Base-by-base conservation (phyloP, 78 protist genomes). In the Pigoraptor vietnamica region DNA sequence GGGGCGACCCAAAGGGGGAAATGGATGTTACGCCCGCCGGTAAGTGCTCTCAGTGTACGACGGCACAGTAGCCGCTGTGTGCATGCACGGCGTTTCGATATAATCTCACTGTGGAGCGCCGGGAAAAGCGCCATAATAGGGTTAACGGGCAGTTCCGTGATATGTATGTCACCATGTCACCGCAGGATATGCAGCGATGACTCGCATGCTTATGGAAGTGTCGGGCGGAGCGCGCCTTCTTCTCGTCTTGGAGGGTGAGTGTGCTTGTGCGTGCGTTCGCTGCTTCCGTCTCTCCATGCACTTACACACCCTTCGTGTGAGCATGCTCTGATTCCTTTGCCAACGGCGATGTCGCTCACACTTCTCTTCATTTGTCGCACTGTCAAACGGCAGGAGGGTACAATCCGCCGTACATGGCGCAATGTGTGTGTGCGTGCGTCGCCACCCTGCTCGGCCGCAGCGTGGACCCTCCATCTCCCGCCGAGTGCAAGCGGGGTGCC, bases 1-100 rank as follows among this genome's bases (percentile, higher is more conserved):
- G 48, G 37, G 97, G 94, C 6, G 95, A 93, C 81, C 95, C 84
- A 10, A 36, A 81, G 25, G 95, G 93, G 0, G 91, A 91, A 1
- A 86, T 83, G 91, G 33, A 24, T 55, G 87, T 93, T 48, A 33
- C 93, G 6, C 93, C 91, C 0, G 36, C 38, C 0, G 56, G 55
- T 39, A 0, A 24, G 67, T 48, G 67, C 67, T 14, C 29, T 14
- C 14, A 6, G 39, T n/a, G 9, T 0, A 10, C 81, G 81, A 0
- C 6, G n/a, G 0, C n/a, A 2, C 2, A 24, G 2, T 2, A 0
- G 1, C 1, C 39, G 55, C 24, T 2, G 89, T 32, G 24, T 0
- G 25, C 37, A 0, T 6, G 39, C 2, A 0, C 37, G 1, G 37
- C 19, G 14, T 23, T 40, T 37, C 25, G 1, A 10, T 0, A 23